Percentiles rank a stretch among this genome's conserved stretches.
These are phyloP conservation scores for Neurospora tetraspora DNA, from an alignment of 495 filamentous ascomycete species.

Conservation along the genomic window DNA sequence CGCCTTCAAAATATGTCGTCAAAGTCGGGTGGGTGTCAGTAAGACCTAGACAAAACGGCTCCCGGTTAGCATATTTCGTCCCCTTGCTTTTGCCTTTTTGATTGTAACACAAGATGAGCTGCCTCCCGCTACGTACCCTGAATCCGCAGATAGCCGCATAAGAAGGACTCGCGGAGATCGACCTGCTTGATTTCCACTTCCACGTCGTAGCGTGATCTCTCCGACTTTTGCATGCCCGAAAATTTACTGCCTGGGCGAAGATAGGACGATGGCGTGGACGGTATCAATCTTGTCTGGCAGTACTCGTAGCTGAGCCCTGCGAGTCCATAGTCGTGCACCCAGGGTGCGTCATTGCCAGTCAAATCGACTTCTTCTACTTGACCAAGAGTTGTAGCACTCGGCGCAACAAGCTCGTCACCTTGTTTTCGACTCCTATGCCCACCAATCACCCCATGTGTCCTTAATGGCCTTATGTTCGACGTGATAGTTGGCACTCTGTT, in stretches of 20 bases:
- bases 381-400: neutral
- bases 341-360: conserved; percentile 10
- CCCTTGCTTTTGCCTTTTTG: neutral
- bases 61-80: neutral
- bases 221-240: conserved; percentile 81
- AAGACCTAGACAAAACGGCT: conserved; percentile 48
- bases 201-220: conserved; percentile 84
- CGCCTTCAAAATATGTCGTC: conserved; percentile 96
- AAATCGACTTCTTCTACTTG: conserved; percentile 13
- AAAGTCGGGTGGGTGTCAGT: conserved; percentile 93
- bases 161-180: conserved; percentile 86
- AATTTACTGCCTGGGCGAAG: conserved; percentile 85
- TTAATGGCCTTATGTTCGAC: neutral
- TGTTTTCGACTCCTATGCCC: neutral
- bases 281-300: conserved; percentile 53
- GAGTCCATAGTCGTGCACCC: conserved; percentile 23
- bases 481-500: neutral
- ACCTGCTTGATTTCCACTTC: conserved; percentile 96
- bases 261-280: conserved; percentile 64
- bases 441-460: neutral
- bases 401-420: neutral
- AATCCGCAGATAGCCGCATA: conserved; percentile 93
- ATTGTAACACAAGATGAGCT: neutral
- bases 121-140: conserved; percentile 55
- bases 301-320: conserved; percentile 51